A percentile compares a stretch with the other conserved stretches of the same genome.
Evolutionary conservation across 345 rosid species (phyloP).

Genomic region (Capsella bursapastoris): DNA sequence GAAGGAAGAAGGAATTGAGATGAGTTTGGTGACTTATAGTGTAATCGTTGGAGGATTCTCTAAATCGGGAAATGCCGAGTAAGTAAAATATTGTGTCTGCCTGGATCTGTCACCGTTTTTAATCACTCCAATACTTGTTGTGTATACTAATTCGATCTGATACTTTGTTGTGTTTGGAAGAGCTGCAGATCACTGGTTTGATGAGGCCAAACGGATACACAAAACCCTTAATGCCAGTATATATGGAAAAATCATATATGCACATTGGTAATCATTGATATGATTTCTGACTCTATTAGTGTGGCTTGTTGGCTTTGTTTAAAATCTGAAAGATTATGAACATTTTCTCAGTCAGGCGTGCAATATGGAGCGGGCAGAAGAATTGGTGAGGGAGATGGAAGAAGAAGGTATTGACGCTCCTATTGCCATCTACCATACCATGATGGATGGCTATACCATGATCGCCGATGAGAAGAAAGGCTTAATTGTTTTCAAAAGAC

Average conservation of each 20-base stretch:
- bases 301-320: constrained; percentile 10
- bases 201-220: constrained; percentile 74
- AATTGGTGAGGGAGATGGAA: constrained; percentile 91
- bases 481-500: constrained; percentile 81
- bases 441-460: constrained; percentile 98
- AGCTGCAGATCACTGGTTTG: constrained; percentile 96
- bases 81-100: constrained; percentile 47
- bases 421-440: constrained; percentile 85
- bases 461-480: constrained; percentile 85
- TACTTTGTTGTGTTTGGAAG: constrained; percentile 62
- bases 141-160: constrained; percentile 42
- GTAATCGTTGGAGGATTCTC: constrained; percentile 88
- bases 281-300: neutral
- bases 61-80: constrained; percentile 80
- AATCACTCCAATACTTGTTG: neutral
- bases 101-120: neutral
- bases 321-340: constrained; percentile 24
- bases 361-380: constrained; percentile 86
- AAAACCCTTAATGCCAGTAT: constrained; percentile 73
- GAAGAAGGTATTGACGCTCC: constrained; percentile 98
- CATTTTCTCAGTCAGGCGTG: constrained; percentile 62
- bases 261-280: constrained; percentile 66
- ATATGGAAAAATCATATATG: constrained; percentile 89
- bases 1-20: constrained; percentile 86
- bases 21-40: constrained; percentile 91